Conservation (phyloP, 1,284 basidiomycete genomes). For the Ceratobasidium sp. region DNA sequence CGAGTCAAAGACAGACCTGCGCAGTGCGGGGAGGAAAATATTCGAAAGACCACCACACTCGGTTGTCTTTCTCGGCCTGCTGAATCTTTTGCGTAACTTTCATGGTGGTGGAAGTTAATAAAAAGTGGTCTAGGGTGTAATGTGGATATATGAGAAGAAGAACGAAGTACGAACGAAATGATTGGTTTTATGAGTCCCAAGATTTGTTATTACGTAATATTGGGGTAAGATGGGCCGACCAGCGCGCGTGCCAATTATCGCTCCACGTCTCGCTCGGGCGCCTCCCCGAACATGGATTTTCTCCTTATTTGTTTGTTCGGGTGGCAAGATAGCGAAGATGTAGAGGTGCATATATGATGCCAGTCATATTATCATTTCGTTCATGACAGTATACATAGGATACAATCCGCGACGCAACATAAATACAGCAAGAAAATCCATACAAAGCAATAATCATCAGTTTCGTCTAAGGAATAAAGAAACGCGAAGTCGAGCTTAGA, state of each 20-base stretch:
- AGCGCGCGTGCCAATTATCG: no score
- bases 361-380: background rate
- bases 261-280: no score
- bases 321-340: no score
- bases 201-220: slow-evolving; percentile 17
- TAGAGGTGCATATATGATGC: no score
- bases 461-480: slow-evolving; percentile 8
- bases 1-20: slow-evolving; percentile 68
- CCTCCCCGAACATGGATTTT: no score
- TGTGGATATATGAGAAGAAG: background rate
- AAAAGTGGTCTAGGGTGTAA: background rate
- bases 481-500: background rate
- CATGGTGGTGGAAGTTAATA: slow-evolving; percentile 61
- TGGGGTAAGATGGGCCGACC: background rate
- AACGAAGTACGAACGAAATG: slow-evolving; percentile 15
- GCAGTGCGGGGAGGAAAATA: slow-evolving; percentile 96
- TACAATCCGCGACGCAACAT: slow-evolving; percentile 19
- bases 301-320: no score
- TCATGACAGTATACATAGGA: slow-evolving; percentile 22
- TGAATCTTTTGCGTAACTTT: slow-evolving; percentile 92
- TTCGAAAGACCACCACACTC: slow-evolving; percentile 95
- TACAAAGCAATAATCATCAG: slow-evolving; percentile 21
- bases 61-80: slow-evolving; percentile 81
- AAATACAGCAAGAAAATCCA: slow-evolving; percentile 25
- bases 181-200: slow-evolving; percentile 12